Evolutionary conservation across 306 rosid species (phyloP).

Genomic region (Castanopsis chinensis): DNA sequence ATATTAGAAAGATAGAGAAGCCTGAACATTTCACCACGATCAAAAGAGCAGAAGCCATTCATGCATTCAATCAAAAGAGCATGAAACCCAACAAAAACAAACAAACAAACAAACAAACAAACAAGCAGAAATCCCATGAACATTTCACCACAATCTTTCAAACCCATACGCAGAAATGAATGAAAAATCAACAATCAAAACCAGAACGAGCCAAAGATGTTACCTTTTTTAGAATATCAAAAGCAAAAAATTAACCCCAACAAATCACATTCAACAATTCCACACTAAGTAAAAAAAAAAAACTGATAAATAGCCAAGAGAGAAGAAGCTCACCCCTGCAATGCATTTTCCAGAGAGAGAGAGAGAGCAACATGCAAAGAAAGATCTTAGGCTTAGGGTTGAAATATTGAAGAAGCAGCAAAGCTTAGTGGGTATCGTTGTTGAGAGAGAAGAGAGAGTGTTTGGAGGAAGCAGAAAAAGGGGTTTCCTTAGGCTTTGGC

Average conservation of each 20-base stretch:
- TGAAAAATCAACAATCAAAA: slow-evolving; percentile 7
- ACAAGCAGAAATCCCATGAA: slow-evolving; percentile 1
- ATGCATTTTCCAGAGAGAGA: slow-evolving; percentile 19
- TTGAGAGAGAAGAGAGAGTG: neutral
- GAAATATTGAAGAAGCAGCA: slow-evolving; percentile 7
- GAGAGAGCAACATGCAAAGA: slow-evolving; percentile 17
- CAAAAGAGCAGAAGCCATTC: slow-evolving; percentile 16
- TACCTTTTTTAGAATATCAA: slow-evolving; percentile 24
- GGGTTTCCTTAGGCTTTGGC: neutral
- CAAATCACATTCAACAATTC: slow-evolving; percentile 25
- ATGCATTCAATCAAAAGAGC: slow-evolving; percentile 39
- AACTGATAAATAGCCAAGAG: slow-evolving; percentile 7
- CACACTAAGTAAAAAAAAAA: slow-evolving; percentile 9
- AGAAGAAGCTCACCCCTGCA: slow-evolving; percentile 28
- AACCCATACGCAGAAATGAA: slow-evolving; percentile 15
- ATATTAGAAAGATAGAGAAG: neutral
- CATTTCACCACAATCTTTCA: neutral
- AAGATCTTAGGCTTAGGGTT: slow-evolving; percentile 35
- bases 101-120: neutral
- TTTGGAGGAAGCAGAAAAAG: neutral
- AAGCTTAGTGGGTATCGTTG: neutral
- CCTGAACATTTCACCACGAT: slow-evolving; percentile 3
- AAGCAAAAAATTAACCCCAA: slow-evolving; percentile 21
- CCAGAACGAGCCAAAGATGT: slow-evolving; percentile 1
- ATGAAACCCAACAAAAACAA: slow-evolving; percentile 8